Percentiles rank a stretch among this genome's conserved stretches.
Evolutionary conservation across 306 rosid species (phyloP).

Genomic region (Begonia loranthoides): DNA sequence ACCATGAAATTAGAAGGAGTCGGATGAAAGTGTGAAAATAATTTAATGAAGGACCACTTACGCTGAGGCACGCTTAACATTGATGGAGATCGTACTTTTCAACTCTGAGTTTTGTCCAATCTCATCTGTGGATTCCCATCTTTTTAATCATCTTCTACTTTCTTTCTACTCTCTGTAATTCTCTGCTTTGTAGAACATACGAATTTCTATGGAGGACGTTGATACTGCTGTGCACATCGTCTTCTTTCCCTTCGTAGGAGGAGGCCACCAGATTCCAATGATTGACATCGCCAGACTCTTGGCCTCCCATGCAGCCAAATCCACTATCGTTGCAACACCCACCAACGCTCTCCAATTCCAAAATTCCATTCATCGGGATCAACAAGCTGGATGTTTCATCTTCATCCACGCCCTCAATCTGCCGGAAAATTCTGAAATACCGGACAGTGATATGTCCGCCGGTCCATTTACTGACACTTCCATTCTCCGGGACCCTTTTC

Average conservation of each 20-base stretch:
- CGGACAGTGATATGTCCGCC: constrained; percentile 11
- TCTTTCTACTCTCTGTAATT: background rate
- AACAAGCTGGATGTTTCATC: constrained; percentile 3
- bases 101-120: too few species aligned
- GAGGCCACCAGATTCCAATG: constrained; percentile 26
- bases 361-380: constrained; percentile 16
- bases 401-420: constrained; percentile 7
- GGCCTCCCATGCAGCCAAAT: constrained; percentile 12
- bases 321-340: constrained; percentile 40
- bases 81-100: too few species aligned
- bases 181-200: background rate
- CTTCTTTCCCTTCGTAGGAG: constrained; percentile 33
- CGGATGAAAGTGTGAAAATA: too few species aligned
- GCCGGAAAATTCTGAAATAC: background rate
- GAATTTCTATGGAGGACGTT: constrained; percentile 7
- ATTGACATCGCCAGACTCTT: constrained; percentile 33
- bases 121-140: too few species aligned
- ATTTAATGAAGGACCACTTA: too few species aligned
- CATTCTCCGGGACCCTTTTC: constrained; percentile 2
- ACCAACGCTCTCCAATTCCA: constrained; percentile 12
- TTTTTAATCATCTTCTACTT: background rate
- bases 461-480: constrained; percentile 4
- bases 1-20: too few species aligned
- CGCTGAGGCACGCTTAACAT: too few species aligned
- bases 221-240: constrained; percentile 6